Conservation (phyloP, 306 rosid genomes). For the Medicago truncatula region MtrunA17r5.0-ANR NC_053046.1:34238501-34239000, state of each 20-base stretch:
- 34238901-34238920: constrained; percentile 59
- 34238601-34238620: constrained; percentile 31
- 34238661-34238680: constrained; percentile 50
- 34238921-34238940: constrained; percentile 68
- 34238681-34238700: constrained; percentile 42
- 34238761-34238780: constrained; percentile 34
- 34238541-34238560: background rate
- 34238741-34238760: constrained; percentile 17
- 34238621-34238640: constrained; percentile 42
- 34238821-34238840: constrained; percentile 40
- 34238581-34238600: constrained; percentile 19
- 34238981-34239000: constrained; percentile 62
- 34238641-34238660: constrained; percentile 44
- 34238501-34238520: background rate
- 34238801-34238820: constrained; percentile 38
- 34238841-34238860: constrained; percentile 66
- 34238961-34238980: constrained; percentile 86
- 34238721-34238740: constrained; percentile 29
- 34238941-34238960: constrained; percentile 91
- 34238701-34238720: constrained; percentile 38
- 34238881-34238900: constrained; percentile 61
- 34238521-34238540: background rate
- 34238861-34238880: constrained; percentile 89
- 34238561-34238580: constrained; percentile 23
- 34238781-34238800: constrained; percentile 23